A percentile compares a stretch with the other conserved stretches of the same genome.
Conservation (phyloP, 768 basidiomycete species). For the Lactarius deliciosus region DNA sequence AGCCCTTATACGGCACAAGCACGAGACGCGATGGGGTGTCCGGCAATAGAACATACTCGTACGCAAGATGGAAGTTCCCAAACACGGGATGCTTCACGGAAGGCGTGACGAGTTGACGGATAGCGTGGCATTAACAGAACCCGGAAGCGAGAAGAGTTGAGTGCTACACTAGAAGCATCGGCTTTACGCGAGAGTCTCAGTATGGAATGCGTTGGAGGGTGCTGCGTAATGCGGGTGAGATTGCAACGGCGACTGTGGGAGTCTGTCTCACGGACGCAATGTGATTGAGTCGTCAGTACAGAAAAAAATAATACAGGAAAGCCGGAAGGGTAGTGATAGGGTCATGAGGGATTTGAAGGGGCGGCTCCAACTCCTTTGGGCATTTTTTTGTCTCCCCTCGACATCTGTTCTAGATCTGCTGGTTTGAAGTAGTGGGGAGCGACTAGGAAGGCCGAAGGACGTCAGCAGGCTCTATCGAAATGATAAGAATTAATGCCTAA, state of each 20-base stretch:
- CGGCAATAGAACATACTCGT: not conserved
- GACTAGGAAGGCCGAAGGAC: conserved; percentile 47
- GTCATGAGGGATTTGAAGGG: conserved; percentile 22
- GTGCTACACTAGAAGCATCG: conserved; percentile 2
- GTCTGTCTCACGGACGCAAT: not conserved
- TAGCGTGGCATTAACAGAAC: not conserved
- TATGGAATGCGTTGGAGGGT: not conserved
- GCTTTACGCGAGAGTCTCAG: not conserved
- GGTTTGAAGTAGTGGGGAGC: conserved; percentile 96
- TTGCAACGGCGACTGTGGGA: not conserved
- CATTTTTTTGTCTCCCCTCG: conserved; percentile 88
- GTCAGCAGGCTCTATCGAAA: conserved; percentile 22
- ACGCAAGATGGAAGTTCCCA: not conserved
- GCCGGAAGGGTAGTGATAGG: conserved; percentile 5
- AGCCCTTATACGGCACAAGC: not conserved
- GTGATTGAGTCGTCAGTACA: conserved; percentile 12
- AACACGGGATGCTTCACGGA: not conserved
- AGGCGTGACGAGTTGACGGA: not conserved
- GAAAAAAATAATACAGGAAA: conserved; percentile 9
- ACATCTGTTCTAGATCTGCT: conserved; percentile 76
- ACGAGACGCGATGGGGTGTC: not conserved
- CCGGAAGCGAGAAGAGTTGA: conserved; percentile 2
- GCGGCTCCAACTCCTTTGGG: conserved; percentile 64
- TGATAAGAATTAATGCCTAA: not conserved
- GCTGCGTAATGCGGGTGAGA: conserved; percentile 1